A percentile compares a stretch with the other conserved stretches of the same genome.
Conservation (phyloP, 306 rosid genomes). For the Vigna hirtella region DNA sequence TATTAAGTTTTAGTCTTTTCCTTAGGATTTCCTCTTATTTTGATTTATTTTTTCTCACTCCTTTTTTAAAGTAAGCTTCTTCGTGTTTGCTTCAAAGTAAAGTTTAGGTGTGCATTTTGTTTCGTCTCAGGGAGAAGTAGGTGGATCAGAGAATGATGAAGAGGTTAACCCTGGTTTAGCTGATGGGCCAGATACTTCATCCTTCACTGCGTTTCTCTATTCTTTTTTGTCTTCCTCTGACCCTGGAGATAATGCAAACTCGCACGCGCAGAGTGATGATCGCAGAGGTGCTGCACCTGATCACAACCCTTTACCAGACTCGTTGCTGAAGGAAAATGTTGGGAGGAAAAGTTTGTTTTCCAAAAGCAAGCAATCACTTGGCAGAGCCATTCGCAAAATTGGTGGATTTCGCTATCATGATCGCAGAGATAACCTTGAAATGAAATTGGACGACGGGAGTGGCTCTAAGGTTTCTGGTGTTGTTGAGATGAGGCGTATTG, state of each 20-base stretch:
- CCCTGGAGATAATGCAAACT: constrained; percentile 49
- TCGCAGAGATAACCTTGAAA: constrained; percentile 51
- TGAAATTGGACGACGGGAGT: constrained; percentile 51
- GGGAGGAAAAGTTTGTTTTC: constrained; percentile 74
- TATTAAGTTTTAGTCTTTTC: constrained; percentile 14
- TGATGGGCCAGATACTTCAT: constrained; percentile 96
- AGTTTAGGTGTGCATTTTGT: constrained; percentile 18
- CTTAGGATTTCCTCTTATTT: constrained; percentile 17
- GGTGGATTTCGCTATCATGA: constrained; percentile 63
- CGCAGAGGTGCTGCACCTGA: constrained; percentile 44
- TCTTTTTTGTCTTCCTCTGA: constrained; percentile 73
- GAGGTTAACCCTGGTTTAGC: constrained; percentile 52
- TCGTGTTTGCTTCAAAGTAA: not conserved
- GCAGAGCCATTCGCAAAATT: constrained; percentile 66
- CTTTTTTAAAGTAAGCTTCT: not conserved
- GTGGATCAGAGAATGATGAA: constrained; percentile 52
- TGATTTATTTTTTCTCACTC: not conserved
- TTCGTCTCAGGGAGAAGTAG: constrained; percentile 64
- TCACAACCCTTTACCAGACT: constrained; percentile 40
- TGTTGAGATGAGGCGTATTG: constrained; percentile 64
- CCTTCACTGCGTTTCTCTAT: constrained; percentile 83
- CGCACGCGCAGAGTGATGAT: constrained; percentile 52
- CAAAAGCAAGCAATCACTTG: constrained; percentile 73
- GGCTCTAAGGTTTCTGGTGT: constrained; percentile 50
- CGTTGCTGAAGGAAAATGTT: constrained; percentile 57